Percentiles rank a stretch among this genome's conserved stretches.
phyloP scores from a whole-genome alignment of 805 yeast genomes.

The Schwanniomyces occidentalis region DNA sequence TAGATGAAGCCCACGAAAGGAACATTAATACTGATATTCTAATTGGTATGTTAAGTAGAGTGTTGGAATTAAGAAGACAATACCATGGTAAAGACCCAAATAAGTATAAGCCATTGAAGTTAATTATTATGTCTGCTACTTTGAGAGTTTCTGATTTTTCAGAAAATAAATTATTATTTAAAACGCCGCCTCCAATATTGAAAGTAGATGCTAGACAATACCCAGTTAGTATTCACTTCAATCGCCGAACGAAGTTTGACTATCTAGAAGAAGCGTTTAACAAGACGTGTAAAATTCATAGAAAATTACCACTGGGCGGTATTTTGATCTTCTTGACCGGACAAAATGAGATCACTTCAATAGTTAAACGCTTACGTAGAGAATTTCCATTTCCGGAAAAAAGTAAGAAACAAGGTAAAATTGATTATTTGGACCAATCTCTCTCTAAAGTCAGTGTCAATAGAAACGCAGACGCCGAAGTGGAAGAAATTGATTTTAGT shows the following conservation, averaged over 20 bases:
- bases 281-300: conserved; percentile 86
- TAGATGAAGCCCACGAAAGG: conserved; percentile 98
- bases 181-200: conserved; percentile 78
- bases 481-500: conserved; percentile 83
- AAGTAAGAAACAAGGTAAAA: conserved; percentile 9
- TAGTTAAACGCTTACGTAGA: conserved; percentile 67
- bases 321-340: conserved; percentile 92
- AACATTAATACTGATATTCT: conserved; percentile 93
- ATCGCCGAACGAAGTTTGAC: conserved; percentile 70
- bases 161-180: conserved; percentile 71
- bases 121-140: conserved; percentile 96
- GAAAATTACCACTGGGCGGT: conserved; percentile 87
- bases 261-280: conserved; percentile 84
- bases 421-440: conserved; percentile 29
- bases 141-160: conserved; percentile 90
- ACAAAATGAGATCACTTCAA: conserved; percentile 80
- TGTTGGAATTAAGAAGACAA: conserved; percentile 66
- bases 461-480: conserved; percentile 71
- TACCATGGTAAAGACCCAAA: conserved; percentile 48
- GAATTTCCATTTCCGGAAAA: conserved; percentile 61
- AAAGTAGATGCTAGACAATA: conserved; percentile 91
- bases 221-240: conserved; percentile 92
- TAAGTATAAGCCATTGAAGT: conserved; percentile 62
- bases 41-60: conserved; percentile 91
- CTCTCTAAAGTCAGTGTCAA: conserved; percentile 50